These are phyloP conservation scores for Triticum timopheevii DNA, from an alignment of 176 grass and related monocot genomes.

Conservation along the genomic window DNA sequence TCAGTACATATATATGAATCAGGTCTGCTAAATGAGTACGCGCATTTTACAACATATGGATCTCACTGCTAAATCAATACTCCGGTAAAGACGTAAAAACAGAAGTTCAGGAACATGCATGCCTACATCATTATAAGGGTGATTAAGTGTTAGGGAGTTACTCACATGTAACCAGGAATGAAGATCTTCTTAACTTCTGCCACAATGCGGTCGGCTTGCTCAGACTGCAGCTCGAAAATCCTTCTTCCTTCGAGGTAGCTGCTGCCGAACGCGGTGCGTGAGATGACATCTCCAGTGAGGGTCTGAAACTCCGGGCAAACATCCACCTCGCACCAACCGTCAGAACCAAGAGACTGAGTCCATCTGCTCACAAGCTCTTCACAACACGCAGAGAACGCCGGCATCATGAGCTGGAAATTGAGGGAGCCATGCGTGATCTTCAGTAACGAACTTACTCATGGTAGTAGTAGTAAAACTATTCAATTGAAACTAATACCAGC, in stretches of 20 bases:
- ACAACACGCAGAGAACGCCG: neutral
- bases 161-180: neutral
- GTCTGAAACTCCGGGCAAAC: neutral
- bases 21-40: too few species aligned
- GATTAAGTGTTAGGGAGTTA: neutral
- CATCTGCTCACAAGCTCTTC: neutral
- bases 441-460: too few species aligned
- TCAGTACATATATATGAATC: neutral
- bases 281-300: neutral
- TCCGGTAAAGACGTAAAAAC: too few species aligned
- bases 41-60: too few species aligned
- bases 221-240: neutral
- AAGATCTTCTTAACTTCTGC: neutral
- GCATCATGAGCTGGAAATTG: conserved; percentile 1
- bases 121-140: neutral
- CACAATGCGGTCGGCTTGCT: neutral
- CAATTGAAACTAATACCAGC: too few species aligned
- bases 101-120: too few species aligned
- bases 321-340: neutral
- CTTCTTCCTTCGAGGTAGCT: neutral
- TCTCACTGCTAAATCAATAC: too few species aligned
- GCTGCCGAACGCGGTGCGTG: neutral
- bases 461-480: too few species aligned
- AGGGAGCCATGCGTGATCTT: neutral
- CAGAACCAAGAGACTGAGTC: neutral